Percentiles rank a stretch among this genome's conserved stretches.
Conservation (phyloP, 805 yeast genomes). For the Candida nanaspora region DNA sequence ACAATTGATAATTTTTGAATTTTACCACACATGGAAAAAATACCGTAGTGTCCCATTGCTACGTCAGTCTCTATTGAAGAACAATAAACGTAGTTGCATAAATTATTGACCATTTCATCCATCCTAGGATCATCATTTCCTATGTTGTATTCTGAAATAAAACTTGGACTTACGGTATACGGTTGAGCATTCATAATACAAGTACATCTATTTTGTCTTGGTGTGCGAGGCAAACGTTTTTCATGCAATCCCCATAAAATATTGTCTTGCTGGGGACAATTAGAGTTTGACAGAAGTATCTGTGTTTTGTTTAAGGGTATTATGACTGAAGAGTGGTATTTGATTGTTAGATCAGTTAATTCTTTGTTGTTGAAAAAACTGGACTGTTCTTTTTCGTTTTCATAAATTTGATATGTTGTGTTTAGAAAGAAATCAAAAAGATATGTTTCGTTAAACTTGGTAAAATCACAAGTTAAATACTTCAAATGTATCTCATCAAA, state of each 20-base stretch:
- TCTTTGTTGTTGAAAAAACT: too few species aligned
- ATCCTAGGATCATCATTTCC: conserved; percentile 1
- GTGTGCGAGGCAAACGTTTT: conserved; percentile 29
- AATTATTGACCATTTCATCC: conserved; percentile 10
- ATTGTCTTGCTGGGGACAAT: neutral
- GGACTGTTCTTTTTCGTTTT: neutral
- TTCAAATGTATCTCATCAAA: neutral
- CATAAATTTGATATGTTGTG: neutral
- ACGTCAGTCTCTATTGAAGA: conserved; percentile 30
- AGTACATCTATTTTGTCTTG: conserved; percentile 36
- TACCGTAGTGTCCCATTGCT: conserved; percentile 32
- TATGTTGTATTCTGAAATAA: conserved; percentile 6
- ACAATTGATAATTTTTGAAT: conserved; percentile 34
- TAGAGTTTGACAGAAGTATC: neutral
- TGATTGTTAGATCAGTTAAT: too few species aligned
- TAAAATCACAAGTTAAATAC: neutral
- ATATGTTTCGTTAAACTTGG: neutral
- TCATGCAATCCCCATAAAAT: conserved; percentile 10
- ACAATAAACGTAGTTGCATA: conserved; percentile 34
- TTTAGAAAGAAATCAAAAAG: neutral
- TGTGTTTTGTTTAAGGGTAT: neutral
- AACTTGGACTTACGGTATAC: conserved; percentile 25
- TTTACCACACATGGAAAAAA: conserved; percentile 31
- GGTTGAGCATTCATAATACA: conserved; percentile 33
- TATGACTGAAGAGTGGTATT: too few species aligned